A percentile compares a stretch with the other conserved stretches of the same genome.
Evolutionary conservation across 2,329 filamentous ascomycete genomes (phyloP).

Genomic region (Capronia americana): DNA sequence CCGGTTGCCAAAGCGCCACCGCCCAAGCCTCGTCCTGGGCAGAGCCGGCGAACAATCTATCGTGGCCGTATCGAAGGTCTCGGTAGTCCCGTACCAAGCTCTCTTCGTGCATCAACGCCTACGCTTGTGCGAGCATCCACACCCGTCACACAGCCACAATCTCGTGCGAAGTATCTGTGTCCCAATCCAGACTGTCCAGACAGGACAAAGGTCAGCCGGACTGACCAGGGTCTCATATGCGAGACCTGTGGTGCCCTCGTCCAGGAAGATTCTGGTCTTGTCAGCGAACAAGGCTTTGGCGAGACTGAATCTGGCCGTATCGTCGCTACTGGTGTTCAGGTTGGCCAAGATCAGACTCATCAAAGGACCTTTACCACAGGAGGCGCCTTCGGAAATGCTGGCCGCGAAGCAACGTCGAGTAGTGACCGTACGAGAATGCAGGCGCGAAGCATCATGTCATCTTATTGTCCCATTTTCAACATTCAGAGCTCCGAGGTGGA

Average conservation of each 20-base stretch:
- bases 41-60: constrained; percentile 23
- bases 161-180: constrained; percentile 53
- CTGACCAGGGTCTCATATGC: constrained; percentile 66
- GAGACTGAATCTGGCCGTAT: constrained; percentile 85
- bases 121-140: constrained; percentile 28
- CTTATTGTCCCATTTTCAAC: constrained; percentile 66
- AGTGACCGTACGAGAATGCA: constrained; percentile 33
- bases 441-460: constrained; percentile 60
- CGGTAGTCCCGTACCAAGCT: constrained; percentile 32
- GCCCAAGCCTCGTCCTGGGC: constrained; percentile 29
- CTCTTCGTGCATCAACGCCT: constrained; percentile 28
- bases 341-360: constrained; percentile 83
- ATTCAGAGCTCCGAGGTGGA: constrained; percentile 65
- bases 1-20: constrained; percentile 26
- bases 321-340: constrained; percentile 86
- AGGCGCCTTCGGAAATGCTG: constrained; percentile 51
- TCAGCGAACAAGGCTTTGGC: constrained; percentile 88
- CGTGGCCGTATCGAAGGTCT: constrained; percentile 34
- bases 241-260: constrained; percentile 83
- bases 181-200: constrained; percentile 47
- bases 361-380: constrained; percentile 61
- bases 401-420: constrained; percentile 46
- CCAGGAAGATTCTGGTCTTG: constrained; percentile 81
- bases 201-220: constrained; percentile 47
- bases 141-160: constrained; percentile 18